phyloP scores from a whole-genome alignment of 768 basidiomycete species.

The Thelephora aurantiotincta region DNA sequence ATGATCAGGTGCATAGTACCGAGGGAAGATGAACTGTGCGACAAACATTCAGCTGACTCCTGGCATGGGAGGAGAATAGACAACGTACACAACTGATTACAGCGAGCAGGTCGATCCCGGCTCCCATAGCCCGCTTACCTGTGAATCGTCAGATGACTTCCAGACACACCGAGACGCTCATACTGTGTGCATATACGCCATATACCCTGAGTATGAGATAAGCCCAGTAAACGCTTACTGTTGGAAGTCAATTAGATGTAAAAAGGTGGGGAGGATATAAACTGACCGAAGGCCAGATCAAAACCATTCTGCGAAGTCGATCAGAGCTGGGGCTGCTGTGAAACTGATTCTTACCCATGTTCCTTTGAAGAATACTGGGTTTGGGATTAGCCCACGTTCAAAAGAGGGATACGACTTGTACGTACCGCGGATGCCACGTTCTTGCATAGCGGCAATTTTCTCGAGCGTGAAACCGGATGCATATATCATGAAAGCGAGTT shows the following conservation, averaged over 20 bases:
- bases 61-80: conserved; percentile 63
- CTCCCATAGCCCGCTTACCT: conserved; percentile 53
- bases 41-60: too few species aligned
- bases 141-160: neutral
- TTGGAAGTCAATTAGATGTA: neutral
- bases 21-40: neutral
- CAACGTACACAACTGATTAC: conserved; percentile 64
- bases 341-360: conserved; percentile 46
- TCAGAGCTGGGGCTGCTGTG: conserved; percentile 2
- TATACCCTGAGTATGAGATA: conserved; percentile 71
- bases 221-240: conserved; percentile 65
- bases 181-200: conserved; percentile 59
- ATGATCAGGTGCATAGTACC: neutral
- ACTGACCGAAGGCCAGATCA: conserved; percentile 75
- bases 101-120: conserved; percentile 76
- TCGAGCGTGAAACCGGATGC: conserved; percentile 79
- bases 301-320: conserved; percentile 61
- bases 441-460: conserved; percentile 89
- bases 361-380: conserved; percentile 65
- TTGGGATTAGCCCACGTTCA: neutral
- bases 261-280: neutral
- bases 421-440: conserved; percentile 81
- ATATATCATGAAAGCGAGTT: conserved; percentile 68
- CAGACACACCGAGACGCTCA: conserved; percentile 9
- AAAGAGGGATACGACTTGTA: neutral